phyloP scores from a whole-genome alignment of 352 stramenopile genomes.

The Plasmopara muralis region DNA sequence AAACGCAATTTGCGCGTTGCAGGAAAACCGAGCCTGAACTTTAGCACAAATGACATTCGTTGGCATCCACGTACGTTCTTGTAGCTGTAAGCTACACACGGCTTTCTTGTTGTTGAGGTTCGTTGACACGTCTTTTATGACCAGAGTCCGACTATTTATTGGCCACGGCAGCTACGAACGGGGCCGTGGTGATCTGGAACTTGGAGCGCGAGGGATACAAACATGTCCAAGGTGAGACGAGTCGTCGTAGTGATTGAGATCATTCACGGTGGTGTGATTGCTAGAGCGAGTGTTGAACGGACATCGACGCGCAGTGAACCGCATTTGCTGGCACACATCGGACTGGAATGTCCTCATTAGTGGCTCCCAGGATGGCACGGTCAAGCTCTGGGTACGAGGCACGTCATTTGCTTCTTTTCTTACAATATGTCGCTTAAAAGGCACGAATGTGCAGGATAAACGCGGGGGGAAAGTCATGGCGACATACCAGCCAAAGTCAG shows the following conservation, averaged over 20 bases:
- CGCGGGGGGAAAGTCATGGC: conserved; percentile 57
- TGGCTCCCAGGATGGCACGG: conserved; percentile 79
- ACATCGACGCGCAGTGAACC: conserved; percentile 79
- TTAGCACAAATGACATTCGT: conserved; percentile 86
- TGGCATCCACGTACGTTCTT: conserved; percentile 73
- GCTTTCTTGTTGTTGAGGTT: background rate
- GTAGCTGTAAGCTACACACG: background rate
- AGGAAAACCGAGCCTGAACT: conserved; percentile 79
- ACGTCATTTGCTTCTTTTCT: background rate
- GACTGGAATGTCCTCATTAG: conserved; percentile 79
- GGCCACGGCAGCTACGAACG: conserved; percentile 80
- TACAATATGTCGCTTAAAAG: background rate
- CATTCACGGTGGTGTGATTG: background rate
- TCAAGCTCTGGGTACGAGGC: conserved; percentile 75
- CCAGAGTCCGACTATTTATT: conserved; percentile 78
- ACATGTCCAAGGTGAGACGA: conserved; percentile 64
- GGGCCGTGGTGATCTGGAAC: conserved; percentile 83
- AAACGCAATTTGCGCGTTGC: conserved; percentile 75
- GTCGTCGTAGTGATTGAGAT: background rate
- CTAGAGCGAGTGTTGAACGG: conserved; percentile 72
- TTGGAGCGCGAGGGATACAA: conserved; percentile 84
- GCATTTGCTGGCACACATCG: conserved; percentile 83
- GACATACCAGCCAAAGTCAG: conserved; percentile 80
- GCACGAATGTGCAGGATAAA: conserved; percentile 44
- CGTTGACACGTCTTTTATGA: conserved; percentile 5